Evolutionary conservation across 768 basidiomycete species (phyloP).

Genomic region (Lactarius indigo): DNA sequence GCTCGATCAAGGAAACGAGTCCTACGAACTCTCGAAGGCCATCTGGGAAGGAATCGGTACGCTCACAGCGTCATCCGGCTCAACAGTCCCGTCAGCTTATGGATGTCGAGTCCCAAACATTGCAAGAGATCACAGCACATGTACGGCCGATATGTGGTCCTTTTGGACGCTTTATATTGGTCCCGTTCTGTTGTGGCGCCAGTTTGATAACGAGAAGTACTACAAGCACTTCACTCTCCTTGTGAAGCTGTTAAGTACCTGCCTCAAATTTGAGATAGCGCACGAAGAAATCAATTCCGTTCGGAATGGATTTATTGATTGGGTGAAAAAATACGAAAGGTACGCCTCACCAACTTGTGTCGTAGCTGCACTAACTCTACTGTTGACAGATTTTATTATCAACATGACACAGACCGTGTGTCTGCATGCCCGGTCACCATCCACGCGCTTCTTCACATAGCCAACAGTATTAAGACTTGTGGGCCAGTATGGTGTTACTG

Average conservation of each 20-base stretch:
- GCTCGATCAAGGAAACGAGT: neutral
- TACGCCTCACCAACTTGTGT: conserved; percentile 25
- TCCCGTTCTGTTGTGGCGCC: neutral
- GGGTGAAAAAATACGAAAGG: conserved; percentile 41
- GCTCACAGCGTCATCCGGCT: neutral
- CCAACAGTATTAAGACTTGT: conserved; percentile 27
- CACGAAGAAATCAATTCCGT: conserved; percentile 31
- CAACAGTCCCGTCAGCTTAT: neutral
- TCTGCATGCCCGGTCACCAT: conserved; percentile 34
- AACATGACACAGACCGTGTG: conserved; percentile 26
- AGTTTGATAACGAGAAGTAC: neutral
- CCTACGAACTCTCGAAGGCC: neutral
- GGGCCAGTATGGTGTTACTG: conserved; percentile 31
- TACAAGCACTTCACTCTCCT: conserved; percentile 21
- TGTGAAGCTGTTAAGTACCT: neutral
- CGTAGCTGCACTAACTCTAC: neutral
- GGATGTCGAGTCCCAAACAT: neutral
- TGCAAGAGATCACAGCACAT: neutral
- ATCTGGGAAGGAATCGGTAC: neutral
- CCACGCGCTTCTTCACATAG: conserved; percentile 34
- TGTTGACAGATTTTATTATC: conserved; percentile 29
- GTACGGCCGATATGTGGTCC: conserved; percentile 28
- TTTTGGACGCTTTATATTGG: neutral
- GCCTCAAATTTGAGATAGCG: conserved; percentile 25
- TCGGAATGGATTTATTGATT: conserved; percentile 39